Conservation (phyloP, 2,329 filamentous ascomycete species). For the Amesomyces nigricolor region DNA sequence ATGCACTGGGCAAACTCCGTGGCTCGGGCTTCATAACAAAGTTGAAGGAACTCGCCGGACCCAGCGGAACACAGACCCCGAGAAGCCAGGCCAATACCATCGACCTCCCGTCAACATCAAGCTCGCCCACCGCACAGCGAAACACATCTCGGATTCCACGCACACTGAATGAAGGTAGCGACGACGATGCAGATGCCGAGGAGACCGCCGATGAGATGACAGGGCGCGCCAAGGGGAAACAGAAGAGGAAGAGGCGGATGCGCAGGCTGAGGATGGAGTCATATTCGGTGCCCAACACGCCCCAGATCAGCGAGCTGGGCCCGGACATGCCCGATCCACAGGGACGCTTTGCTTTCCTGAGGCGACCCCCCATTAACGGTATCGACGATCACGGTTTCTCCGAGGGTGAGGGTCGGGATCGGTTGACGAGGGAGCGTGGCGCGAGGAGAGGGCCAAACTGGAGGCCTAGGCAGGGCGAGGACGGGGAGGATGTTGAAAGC, state of each 20-base stretch:
- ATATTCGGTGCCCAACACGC: slow-evolving; percentile 63
- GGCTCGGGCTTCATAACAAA: slow-evolving; percentile 69
- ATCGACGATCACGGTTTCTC: slow-evolving; percentile 59
- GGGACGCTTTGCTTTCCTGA: slow-evolving; percentile 49
- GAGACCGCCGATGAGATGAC: slow-evolving; percentile 74
- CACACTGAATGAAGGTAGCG: slow-evolving; percentile 55
- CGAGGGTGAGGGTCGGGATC: slow-evolving; percentile 68
- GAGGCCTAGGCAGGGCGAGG: slow-evolving; percentile 46
- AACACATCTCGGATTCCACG: slow-evolving; percentile 31
- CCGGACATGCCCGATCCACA: slow-evolving; percentile 38
- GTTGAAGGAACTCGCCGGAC: slow-evolving; percentile 66
- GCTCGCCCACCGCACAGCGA: slow-evolving; percentile 44
- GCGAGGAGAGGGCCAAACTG: slow-evolving; percentile 58
- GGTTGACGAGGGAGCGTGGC: slow-evolving; percentile 48
- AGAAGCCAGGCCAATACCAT: slow-evolving; percentile 16
- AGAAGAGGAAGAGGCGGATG: slow-evolving; percentile 57
- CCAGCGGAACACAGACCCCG: slow-evolving; percentile 33
- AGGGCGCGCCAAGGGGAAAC: slow-evolving; percentile 45
- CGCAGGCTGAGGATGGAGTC: slow-evolving; percentile 48
- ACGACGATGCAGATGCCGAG: slow-evolving; percentile 73
- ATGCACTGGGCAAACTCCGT: slow-evolving; percentile 52
- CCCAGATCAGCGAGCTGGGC: slow-evolving; percentile 41
- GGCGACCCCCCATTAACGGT: slow-evolving; percentile 63
- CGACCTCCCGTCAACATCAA: slow-evolving; percentile 39
- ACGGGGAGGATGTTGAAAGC: slow-evolving; percentile 47